These are phyloP conservation scores for Saccharomyces mikatae DNA, from an alignment of 805 yeast species.

Conservation along the genomic window DNA sequence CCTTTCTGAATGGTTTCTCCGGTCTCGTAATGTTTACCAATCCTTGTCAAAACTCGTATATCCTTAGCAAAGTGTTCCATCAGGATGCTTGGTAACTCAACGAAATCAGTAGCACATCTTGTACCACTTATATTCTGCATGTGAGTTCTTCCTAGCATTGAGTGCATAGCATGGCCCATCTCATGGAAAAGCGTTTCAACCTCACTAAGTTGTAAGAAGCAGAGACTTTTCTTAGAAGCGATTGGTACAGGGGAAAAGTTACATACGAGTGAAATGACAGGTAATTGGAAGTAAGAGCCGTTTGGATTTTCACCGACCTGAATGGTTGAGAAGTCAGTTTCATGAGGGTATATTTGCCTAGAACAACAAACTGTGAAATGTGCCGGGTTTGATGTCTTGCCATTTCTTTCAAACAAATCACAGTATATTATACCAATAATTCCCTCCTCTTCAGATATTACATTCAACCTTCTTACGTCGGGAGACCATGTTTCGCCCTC, in stretches of 20 bases:
- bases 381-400: slow-evolving; percentile 79
- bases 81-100: slow-evolving; percentile 90
- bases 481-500: slow-evolving; percentile 83
- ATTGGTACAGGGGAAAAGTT: slow-evolving; percentile 49
- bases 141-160: slow-evolving; percentile 88
- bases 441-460: slow-evolving; percentile 54
- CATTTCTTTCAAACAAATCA: slow-evolving; percentile 73
- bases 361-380: slow-evolving; percentile 95
- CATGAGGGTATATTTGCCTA: slow-evolving; percentile 60
- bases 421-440: slow-evolving; percentile 76
- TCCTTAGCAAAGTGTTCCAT: slow-evolving; percentile 91
- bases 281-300: slow-evolving; percentile 61
- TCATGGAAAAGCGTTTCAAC: slow-evolving; percentile 94
- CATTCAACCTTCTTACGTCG: slow-evolving; percentile 77
- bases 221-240: slow-evolving; percentile 34
- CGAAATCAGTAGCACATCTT: slow-evolving; percentile 91
- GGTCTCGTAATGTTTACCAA: slow-evolving; percentile 62
- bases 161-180: slow-evolving; percentile 98
- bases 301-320: slow-evolving; percentile 30
- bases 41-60: slow-evolving; percentile 60
- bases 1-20: slow-evolving; percentile 49
- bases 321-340: slow-evolving; percentile 33
- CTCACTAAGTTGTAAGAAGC: slow-evolving; percentile 63
- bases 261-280: slow-evolving; percentile 84
- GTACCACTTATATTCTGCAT: slow-evolving; percentile 92